Percentiles rank a stretch among this genome's conserved stretches.
phyloP scores from a whole-genome alignment of 1,284 basidiomycete species.

The Fomitopsis schrenkii region DNA sequence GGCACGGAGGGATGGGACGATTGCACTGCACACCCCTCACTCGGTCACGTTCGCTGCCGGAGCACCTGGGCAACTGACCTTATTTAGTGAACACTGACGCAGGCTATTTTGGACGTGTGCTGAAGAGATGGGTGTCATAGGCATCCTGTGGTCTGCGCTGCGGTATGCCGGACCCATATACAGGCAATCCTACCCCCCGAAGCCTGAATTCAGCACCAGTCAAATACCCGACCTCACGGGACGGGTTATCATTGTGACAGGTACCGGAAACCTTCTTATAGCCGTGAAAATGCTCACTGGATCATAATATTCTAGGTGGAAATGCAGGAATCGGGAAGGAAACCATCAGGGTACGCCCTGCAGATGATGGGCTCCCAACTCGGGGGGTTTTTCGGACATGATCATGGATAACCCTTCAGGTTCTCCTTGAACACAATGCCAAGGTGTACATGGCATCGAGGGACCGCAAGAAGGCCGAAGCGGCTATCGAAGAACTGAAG shows the following conservation, averaged over 20 bases:
- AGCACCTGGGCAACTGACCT: too few relatives aligned
- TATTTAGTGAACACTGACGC: too few relatives aligned
- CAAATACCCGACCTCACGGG: constrained; percentile 32
- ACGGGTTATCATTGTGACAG: constrained; percentile 37
- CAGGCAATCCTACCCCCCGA: neutral
- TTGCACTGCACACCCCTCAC: too few relatives aligned
- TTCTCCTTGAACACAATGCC: constrained; percentile 40
- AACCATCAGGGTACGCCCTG: constrained; percentile 20
- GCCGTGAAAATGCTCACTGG: too few relatives aligned
- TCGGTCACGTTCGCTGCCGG: too few relatives aligned
- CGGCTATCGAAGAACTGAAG: constrained; percentile 40
- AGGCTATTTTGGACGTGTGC: too few relatives aligned
- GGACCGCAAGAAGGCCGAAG: constrained; percentile 36
- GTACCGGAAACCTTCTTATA: constrained; percentile 1
- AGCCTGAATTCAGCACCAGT: constrained; percentile 18
- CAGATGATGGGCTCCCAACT: too few relatives aligned
- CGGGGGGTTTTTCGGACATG: too few relatives aligned
- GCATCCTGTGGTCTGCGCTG: neutral
- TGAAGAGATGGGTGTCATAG: neutral
- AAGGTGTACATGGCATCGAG: constrained; percentile 51
- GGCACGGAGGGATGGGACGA: too few relatives aligned
- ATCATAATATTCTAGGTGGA: too few relatives aligned
- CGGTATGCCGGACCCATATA: neutral
- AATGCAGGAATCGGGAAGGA: constrained; percentile 36
- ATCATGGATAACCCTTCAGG: constrained; percentile 15